Conservation (phyloP, 371 early-diverging fungal genomes). For the Choanephora cucurbitarum region DNA sequence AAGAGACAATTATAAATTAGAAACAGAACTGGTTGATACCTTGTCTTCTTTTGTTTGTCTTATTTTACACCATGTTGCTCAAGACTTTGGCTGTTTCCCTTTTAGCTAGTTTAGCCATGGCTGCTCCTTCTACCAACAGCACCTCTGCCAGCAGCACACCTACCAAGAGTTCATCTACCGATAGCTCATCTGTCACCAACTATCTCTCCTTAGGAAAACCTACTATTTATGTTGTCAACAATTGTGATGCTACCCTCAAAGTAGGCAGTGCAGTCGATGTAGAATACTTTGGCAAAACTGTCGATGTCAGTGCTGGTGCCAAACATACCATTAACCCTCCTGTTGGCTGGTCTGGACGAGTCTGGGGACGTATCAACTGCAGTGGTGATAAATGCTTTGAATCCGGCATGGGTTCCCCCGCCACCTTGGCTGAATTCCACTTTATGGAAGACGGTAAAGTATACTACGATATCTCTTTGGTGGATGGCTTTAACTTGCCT, state of each 20-base stretch:
- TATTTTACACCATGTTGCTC: no score
- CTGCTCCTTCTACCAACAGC: no score
- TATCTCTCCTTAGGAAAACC: constrained; percentile 6
- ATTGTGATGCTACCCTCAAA: constrained; percentile 9
- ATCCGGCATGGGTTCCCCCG: constrained; percentile 29
- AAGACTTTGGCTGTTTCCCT: no score
- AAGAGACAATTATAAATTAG: no score
- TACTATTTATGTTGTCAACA: constrained; percentile 21
- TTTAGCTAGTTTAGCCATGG: no score
- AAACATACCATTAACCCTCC: constrained; percentile 22
- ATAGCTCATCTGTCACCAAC: not conserved
- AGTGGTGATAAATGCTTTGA: constrained; percentile 17
- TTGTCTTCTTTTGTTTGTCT: no score
- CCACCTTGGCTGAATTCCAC: constrained; percentile 43
- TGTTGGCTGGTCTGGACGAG: constrained; percentile 39
- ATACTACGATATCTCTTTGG: constrained; percentile 47
- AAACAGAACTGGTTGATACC: no score
- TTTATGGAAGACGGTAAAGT: constrained; percentile 27
- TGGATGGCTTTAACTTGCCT: constrained; percentile 44
- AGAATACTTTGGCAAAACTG: constrained; percentile 16
- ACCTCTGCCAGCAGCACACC: constrained; percentile 1
- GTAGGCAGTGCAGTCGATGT: constrained; percentile 21
- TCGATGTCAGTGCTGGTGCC: constrained; percentile 18
- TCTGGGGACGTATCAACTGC: constrained; percentile 38
- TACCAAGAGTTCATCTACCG: not conserved